Evolutionary conservation across 768 basidiomycete genomes (phyloP).

Genomic region (Lanmaoa rubissima): DNA sequence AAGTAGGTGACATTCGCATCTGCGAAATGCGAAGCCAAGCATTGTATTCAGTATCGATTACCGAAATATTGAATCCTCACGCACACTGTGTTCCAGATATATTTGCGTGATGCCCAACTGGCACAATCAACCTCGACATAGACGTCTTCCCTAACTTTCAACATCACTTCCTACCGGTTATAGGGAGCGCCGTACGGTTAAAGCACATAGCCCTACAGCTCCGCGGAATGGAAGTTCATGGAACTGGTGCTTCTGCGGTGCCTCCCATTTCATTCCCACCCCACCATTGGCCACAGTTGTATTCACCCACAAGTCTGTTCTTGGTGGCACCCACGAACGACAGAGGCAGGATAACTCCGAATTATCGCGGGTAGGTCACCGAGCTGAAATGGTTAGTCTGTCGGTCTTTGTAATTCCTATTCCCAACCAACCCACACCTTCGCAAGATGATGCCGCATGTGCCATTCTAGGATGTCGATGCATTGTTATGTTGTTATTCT

Average conservation of each 20-base stretch:
- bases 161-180: background rate
- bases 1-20: constrained; percentile 1
- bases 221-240: constrained; percentile 25
- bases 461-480: background rate
- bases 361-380: background rate
- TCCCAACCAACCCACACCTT: background rate
- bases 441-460: background rate
- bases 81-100: background rate
- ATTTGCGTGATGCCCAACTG: constrained; percentile 3
- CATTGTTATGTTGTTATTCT: background rate
- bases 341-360: constrained; percentile 22
- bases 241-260: constrained; percentile 9
- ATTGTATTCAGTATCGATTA: background rate
- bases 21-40: background rate
- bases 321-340: constrained; percentile 17
- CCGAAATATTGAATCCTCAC: background rate
- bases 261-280: constrained; percentile 16
- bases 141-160: background rate
- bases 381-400: constrained; percentile 12
- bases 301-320: background rate
- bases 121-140: constrained; percentile 10
- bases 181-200: background rate
- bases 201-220: background rate
- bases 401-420: background rate
- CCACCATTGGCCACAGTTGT: constrained; percentile 4